These are phyloP conservation scores for Dipodascus geniculatus DNA, from an alignment of 805 yeast species.

Conservation along the genomic window DNA sequence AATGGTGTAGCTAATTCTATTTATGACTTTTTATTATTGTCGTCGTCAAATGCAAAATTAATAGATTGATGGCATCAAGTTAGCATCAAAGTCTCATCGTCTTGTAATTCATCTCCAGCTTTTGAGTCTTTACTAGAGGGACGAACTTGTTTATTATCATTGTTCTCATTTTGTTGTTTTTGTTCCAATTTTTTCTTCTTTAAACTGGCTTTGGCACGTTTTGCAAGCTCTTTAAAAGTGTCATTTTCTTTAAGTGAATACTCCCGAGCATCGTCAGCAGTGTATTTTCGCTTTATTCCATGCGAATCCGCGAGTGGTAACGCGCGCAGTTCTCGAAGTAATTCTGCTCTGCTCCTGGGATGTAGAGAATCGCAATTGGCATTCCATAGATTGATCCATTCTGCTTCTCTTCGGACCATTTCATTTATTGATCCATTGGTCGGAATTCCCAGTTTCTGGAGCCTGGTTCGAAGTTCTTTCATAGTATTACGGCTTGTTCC, in stretches of 20 bases:
- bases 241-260: background rate
- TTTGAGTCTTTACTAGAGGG: background rate
- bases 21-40: background rate
- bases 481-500: background rate
- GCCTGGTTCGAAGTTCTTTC: conserved; percentile 42
- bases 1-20: background rate
- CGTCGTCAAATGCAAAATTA: background rate
- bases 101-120: background rate
- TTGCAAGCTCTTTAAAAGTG: background rate
- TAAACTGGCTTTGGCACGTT: background rate
- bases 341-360: conserved; percentile 46
- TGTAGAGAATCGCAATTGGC: conserved; percentile 63
- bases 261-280: background rate
- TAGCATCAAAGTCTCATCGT: too few species aligned
- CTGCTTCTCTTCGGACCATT: conserved; percentile 61
- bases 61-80: background rate
- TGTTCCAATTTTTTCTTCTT: background rate
- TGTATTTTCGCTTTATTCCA: background rate
- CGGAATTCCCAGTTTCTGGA: conserved; percentile 43
- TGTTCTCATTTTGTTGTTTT: background rate
- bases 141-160: background rate
- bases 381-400: conserved; percentile 67
- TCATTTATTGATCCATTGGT: conserved; percentile 50
- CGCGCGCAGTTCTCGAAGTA: conserved; percentile 41
- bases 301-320: background rate